Evolutionary conservation across 23 red algal genomes (phyloP), one percentile per base, ranked within the genome.

Genomic region (Gracilariopsis chorda): DNA sequence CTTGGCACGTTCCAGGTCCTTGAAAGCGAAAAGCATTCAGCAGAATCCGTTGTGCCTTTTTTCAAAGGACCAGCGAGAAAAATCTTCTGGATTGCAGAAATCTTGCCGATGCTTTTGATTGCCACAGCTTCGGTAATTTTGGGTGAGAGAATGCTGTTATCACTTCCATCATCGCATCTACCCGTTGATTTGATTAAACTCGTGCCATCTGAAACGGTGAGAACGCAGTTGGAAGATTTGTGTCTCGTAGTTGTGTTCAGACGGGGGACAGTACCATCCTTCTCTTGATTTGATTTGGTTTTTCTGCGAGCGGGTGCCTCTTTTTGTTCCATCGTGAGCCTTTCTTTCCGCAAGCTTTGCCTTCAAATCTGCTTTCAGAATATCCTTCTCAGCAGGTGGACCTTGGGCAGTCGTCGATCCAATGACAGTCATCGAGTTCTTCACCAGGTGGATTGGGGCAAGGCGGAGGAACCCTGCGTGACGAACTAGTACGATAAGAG

Each of bases 1-100:
- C 59, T 5, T 24, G 83, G 59, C 30, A 40, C 60, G 45, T 60
- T 87, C 60, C 83, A 72, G 34, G 62, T 51, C 17, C 83, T 29
- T 14, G 45, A 74, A 63, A 72, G 51, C 8, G 33, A 29, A 36
- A 58, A 87, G 1, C 17, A 8, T 23, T 87, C 29, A 8, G 62
- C 62, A 3, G 14, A 34, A 3, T 48, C 3, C 9, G 9, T 17
- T 41, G 7, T 40, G 1, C 37, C 74, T 11, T 79, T 84, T 17
- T 77, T 77, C 70, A 77, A 5, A 21, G 70, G 34, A 5, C 9
- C 40, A 37, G 16, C 46, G 2, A 77, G 36, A 5, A 10, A 5
- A 5, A 77, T 39, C 12, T 25, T 47, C 3, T 47, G 4, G 36
- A 77, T 47, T 11, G 40, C 46, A 2, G 42, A 28, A 4, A 77